Evolutionary conservation across 257 asterid species (phyloP).

Genomic region (Cruciata laevipes): DNA sequence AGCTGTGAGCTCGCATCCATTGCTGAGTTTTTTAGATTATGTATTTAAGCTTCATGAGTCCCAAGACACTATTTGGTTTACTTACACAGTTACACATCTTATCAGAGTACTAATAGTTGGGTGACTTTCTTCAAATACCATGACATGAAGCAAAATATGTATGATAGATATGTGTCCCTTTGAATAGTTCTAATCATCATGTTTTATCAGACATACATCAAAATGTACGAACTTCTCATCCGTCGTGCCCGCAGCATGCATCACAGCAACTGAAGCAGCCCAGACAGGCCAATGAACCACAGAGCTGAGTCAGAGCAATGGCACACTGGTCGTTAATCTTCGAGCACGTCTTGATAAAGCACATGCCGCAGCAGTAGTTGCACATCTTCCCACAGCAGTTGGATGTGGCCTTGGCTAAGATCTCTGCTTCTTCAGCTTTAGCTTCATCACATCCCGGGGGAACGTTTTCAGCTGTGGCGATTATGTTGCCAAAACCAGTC

Average conservation of each 20-base stretch:
- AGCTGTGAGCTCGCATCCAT: too few species aligned
- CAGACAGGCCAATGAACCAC: conserved; percentile 60
- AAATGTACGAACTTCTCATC: conserved; percentile 12
- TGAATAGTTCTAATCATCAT: not conserved
- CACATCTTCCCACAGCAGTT: conserved; percentile 63
- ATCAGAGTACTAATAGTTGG: not conserved
- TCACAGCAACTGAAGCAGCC: conserved; percentile 63
- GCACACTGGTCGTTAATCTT: conserved; percentile 66
- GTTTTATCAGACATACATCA: conserved; percentile 4
- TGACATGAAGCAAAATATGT: not conserved
- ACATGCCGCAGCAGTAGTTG: conserved; percentile 65
- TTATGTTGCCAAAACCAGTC: conserved; percentile 64
- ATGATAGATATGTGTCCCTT: not conserved
- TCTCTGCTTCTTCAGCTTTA: conserved; percentile 48
- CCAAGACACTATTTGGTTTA: not conserved
- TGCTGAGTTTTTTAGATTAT: too few species aligned
- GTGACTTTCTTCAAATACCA: not conserved
- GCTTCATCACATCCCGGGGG: conserved; percentile 42
- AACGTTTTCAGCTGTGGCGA: conserved; percentile 61
- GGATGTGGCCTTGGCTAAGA: conserved; percentile 50
- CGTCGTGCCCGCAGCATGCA: conserved; percentile 46
- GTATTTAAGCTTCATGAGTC: too few species aligned
- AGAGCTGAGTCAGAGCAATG: conserved; percentile 52
- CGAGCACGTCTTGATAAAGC: conserved; percentile 65
- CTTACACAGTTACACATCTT: too few species aligned